These are phyloP conservation scores for Botryosphaeria agaves DNA, from an alignment of 2,329 filamentous ascomycete genomes.

Conservation along the genomic window DNA sequence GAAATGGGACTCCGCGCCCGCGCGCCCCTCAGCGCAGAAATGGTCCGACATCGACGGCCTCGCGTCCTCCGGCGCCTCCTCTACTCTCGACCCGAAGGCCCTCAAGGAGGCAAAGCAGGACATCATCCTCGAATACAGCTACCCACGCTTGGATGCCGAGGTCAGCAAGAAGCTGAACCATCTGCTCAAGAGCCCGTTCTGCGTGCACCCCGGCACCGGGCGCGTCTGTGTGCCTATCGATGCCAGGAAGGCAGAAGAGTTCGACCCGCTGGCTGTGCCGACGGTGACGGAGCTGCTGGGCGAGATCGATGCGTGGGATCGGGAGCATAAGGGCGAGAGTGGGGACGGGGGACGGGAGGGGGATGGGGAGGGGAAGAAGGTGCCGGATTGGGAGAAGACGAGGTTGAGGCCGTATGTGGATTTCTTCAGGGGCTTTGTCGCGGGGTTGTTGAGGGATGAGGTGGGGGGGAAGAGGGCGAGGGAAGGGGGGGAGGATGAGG, in stretches of 20 bases:
- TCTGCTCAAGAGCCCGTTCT: slow-evolving; percentile 92
- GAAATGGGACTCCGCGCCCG: slow-evolving; percentile 80
- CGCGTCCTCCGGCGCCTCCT: slow-evolving; percentile 59
- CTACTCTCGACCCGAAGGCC: slow-evolving; percentile 52
- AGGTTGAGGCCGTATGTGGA: slow-evolving; percentile 86
- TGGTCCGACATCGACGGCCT: slow-evolving; percentile 88
- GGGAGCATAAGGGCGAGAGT: slow-evolving; percentile 21
- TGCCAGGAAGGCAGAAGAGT: slow-evolving; percentile 51
- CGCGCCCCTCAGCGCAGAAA: slow-evolving; percentile 59
- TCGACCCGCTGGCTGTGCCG: slow-evolving; percentile 77
- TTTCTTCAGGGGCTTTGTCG: slow-evolving; percentile 69
- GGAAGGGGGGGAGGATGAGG: slow-evolving; percentile 31
- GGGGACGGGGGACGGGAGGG: slow-evolving; percentile 24
- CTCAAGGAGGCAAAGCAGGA: slow-evolving; percentile 87
- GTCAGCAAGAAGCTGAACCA: slow-evolving; percentile 97
- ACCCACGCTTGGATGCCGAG: slow-evolving; percentile 89
- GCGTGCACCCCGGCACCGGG: slow-evolving; percentile 87
- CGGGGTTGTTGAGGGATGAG: slow-evolving; percentile 61
- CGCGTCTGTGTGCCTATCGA: slow-evolving; percentile 94
- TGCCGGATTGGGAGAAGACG: slow-evolving; percentile 93
- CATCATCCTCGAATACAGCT: slow-evolving; percentile 92
- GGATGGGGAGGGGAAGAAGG: slow-evolving; percentile 26
- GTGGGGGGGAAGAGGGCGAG: slow-evolving; percentile 32
- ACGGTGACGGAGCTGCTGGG: slow-evolving; percentile 66
- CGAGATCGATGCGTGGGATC: slow-evolving; percentile 73